Percentiles rank a stretch among this genome's conserved stretches.
phyloP scores from a whole-genome alignment of 805 yeast species.

The Myxozyma udenii region DNA sequence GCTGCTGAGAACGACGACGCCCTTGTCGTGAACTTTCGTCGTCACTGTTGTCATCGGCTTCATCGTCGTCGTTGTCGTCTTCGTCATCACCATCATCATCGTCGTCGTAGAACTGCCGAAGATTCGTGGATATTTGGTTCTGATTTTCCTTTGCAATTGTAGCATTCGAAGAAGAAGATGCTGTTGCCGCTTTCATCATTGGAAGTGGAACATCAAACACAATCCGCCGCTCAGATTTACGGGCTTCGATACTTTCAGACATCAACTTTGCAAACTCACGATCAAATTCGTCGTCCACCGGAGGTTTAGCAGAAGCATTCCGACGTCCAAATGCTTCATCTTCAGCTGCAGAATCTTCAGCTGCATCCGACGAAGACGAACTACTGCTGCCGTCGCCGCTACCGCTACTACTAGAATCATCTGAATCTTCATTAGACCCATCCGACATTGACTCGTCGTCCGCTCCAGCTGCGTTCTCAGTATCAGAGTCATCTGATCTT shows the following conservation, averaged over 20 bases:
- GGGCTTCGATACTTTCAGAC: constrained; percentile 27
- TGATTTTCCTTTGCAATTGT: not conserved
- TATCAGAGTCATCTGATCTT: constrained; percentile 2
- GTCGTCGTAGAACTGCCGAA: not conserved
- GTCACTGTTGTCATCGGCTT: not conserved
- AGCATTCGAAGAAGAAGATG: not conserved
- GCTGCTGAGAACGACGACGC: too few relatives aligned
- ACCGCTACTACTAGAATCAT: not conserved
- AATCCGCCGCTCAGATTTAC: constrained; percentile 20
- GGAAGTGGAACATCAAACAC: constrained; percentile 31
- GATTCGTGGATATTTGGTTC: not conserved
- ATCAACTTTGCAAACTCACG: constrained; percentile 28
- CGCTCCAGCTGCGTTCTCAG: constrained; percentile 7
- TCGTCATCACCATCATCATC: constrained; percentile 5
- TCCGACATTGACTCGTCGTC: not conserved
- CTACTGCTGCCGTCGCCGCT: constrained; percentile 13
- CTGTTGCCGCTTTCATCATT: constrained; percentile 6
- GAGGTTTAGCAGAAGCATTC: constrained; percentile 7
- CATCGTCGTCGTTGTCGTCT: constrained; percentile 3
- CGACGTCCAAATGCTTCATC: constrained; percentile 8
- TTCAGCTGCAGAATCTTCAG: constrained; percentile 8
- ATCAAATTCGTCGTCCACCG: constrained; percentile 29
- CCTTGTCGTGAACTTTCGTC: not conserved
- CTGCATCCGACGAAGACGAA: not conserved
- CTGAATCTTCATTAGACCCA: not conserved